Evolutionary conservation across 257 asterid species (phyloP).

Genomic region (Linaria vulgaris): DNA sequence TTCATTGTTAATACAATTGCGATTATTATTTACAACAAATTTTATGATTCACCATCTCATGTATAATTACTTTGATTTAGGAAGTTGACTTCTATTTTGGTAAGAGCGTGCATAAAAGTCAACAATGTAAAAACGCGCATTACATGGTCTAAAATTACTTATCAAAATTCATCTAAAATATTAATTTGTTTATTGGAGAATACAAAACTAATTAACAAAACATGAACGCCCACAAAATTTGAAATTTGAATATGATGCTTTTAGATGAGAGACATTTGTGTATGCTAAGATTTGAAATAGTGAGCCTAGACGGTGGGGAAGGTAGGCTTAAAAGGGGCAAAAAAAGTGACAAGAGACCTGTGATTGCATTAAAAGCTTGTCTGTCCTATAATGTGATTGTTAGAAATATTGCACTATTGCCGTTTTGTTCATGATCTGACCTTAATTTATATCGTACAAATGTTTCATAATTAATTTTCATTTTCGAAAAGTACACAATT

Average conservation of each 20-base stretch:
- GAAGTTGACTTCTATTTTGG: too few relatives aligned
- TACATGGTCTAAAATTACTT: too few relatives aligned
- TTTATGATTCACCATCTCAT: too few relatives aligned
- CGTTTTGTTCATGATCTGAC: neutral
- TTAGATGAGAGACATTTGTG: too few relatives aligned
- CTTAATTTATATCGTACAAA: neutral
- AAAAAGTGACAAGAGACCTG: constrained; percentile 26
- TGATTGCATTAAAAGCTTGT: constrained; percentile 39
- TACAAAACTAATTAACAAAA: neutral
- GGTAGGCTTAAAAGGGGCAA: constrained; percentile 24
- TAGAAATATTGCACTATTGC: neutral
- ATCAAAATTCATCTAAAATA: too few relatives aligned
- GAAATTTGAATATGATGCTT: neutral
- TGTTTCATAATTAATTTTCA: neutral
- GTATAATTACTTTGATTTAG: too few relatives aligned
- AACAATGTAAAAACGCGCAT: too few relatives aligned
- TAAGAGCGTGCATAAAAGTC: too few relatives aligned
- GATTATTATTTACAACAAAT: too few relatives aligned
- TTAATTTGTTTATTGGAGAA: too few relatives aligned
- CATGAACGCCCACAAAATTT: neutral
- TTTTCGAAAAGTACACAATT: neutral
- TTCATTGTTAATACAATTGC: too few relatives aligned
- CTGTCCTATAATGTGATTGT: constrained; percentile 5
- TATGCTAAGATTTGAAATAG: too few relatives aligned
- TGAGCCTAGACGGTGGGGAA: neutral